A percentile compares a stretch with the other conserved stretches of the same genome.
Conservation (phyloP, 2,329 filamentous ascomycete genomes). For the Phaeoacremonium minimum region DNA sequence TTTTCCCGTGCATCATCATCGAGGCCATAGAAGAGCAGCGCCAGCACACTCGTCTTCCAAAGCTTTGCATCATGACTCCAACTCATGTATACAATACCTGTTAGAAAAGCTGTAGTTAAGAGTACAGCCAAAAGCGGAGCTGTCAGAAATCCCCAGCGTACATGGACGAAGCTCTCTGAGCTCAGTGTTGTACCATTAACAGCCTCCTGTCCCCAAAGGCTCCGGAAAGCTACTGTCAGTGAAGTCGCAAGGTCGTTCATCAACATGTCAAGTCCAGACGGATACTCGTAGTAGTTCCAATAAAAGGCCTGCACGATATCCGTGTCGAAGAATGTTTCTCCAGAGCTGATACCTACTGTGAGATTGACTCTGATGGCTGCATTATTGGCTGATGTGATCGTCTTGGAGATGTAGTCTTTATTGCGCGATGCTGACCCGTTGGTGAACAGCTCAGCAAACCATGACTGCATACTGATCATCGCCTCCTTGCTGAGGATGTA, state of each 20-base stretch:
- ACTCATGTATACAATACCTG: constrained; percentile 17
- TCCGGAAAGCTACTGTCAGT: constrained; percentile 27
- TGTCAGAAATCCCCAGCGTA: constrained; percentile 28
- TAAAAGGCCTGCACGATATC: constrained; percentile 33
- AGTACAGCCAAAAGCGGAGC: constrained; percentile 24
- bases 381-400: constrained; percentile 14
- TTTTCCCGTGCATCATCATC: constrained; percentile 18
- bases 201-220: constrained; percentile 17
- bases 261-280: constrained; percentile 24
- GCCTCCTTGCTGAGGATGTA: constrained; percentile 20
- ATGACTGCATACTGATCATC: constrained; percentile 22
- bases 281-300: constrained; percentile 33
- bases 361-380: constrained; percentile 21
- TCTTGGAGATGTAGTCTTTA: constrained; percentile 17
- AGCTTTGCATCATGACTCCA: constrained; percentile 16
- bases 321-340: constrained; percentile 25
- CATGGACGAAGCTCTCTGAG: constrained; percentile 24
- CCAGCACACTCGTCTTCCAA: constrained; percentile 30
- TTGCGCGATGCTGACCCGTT: constrained; percentile 21
- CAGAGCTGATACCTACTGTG: constrained; percentile 24
- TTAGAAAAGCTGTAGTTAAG: constrained; percentile 22
- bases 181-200: constrained; percentile 21
- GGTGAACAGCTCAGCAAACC: constrained; percentile 23
- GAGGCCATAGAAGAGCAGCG: constrained; percentile 27
- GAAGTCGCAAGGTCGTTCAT: constrained; percentile 26